These are phyloP conservation scores for Cyberlindnera subsufficiens DNA, from an alignment of 805 yeast species.

Conservation along the genomic window DNA sequence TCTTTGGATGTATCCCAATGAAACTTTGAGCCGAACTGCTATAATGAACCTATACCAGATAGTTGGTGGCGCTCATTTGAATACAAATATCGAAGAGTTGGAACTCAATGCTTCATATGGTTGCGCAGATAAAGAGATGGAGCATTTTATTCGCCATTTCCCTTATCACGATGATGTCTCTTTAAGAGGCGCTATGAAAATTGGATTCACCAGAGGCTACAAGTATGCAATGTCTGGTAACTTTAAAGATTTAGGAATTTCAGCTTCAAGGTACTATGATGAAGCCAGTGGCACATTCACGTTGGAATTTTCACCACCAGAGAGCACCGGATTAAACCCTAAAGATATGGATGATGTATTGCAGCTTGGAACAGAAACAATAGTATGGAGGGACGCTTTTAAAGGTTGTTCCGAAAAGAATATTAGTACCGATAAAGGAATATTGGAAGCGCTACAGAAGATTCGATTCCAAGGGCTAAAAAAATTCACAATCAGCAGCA, in stretches of 20 bases:
- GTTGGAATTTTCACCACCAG: not conserved
- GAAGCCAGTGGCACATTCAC: not conserved
- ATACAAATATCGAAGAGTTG: slow-evolving; percentile 1
- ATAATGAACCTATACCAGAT: not conserved
- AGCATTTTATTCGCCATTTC: slow-evolving; percentile 15
- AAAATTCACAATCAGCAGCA: not conserved
- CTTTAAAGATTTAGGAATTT: not conserved
- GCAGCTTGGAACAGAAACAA: not conserved
- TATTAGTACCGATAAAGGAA: not conserved
- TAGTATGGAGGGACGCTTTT: not conserved
- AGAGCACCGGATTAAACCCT: not conserved
- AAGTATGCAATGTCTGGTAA: not conserved
- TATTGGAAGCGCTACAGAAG: not conserved
- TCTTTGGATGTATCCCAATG: slow-evolving; percentile 4
- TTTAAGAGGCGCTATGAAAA: slow-evolving; percentile 9
- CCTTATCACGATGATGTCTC: slow-evolving; percentile 6
- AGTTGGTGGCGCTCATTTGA: not conserved
- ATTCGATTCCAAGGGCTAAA: not conserved
- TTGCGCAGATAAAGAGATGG: slow-evolving; percentile 13
- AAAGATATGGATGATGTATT: not conserved
- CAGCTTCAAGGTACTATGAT: not conserved
- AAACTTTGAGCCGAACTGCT: not conserved
- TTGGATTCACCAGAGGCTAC: not conserved
- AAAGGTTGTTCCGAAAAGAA: not conserved
- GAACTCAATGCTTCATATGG: slow-evolving; percentile 21